These are phyloP conservation scores for Pichia sp. DNA, from an alignment of 1,139 yeast genomes.

Conservation along the genomic window DNA sequence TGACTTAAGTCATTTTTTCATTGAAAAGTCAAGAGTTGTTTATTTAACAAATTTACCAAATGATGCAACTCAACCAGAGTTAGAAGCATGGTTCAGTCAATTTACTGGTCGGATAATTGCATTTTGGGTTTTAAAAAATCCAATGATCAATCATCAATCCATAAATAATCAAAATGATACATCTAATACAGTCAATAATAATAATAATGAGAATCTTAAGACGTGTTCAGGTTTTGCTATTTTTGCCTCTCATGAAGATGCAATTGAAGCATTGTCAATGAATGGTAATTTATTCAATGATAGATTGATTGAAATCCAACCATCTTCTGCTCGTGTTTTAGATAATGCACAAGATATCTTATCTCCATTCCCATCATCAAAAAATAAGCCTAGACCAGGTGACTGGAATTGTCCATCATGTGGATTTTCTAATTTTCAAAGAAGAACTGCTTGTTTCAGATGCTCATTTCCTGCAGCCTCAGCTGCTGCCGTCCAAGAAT, in stretches of 20 bases:
- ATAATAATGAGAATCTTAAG: too few relatives aligned
- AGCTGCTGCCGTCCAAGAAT: slow-evolving; percentile 59
- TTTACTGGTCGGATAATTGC: slow-evolving; percentile 83
- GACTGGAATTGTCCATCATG: slow-evolving; percentile 98
- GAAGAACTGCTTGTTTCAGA: slow-evolving; percentile 90
- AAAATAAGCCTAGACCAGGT: slow-evolving; percentile 91
- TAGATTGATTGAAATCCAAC: slow-evolving; percentile 74
- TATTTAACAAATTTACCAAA: slow-evolving; percentile 71
- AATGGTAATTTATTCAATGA: slow-evolving; percentile 77
- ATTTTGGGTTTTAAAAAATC: slow-evolving; percentile 74
- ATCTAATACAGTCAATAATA: too few relatives aligned
- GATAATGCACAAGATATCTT: slow-evolving; percentile 78
- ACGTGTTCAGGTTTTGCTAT: slow-evolving; percentile 69
- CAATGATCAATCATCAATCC: slow-evolving; percentile 26
- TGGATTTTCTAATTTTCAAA: slow-evolving; percentile 90
- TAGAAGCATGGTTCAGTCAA: slow-evolving; percentile 88
- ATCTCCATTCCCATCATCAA: slow-evolving; percentile 80
- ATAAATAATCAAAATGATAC: too few relatives aligned
- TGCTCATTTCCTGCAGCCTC: slow-evolving; percentile 85
- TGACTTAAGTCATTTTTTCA: slow-evolving; percentile 61
- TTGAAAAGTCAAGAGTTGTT: slow-evolving; percentile 72
- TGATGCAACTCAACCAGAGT: slow-evolving; percentile 85
- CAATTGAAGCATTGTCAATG: slow-evolving; percentile 66
- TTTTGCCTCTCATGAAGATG: slow-evolving; percentile 80
- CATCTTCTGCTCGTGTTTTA: slow-evolving; percentile 70